Conservation (phyloP, 129 eudicot species). For the Ambrosia trifida region DNA sequence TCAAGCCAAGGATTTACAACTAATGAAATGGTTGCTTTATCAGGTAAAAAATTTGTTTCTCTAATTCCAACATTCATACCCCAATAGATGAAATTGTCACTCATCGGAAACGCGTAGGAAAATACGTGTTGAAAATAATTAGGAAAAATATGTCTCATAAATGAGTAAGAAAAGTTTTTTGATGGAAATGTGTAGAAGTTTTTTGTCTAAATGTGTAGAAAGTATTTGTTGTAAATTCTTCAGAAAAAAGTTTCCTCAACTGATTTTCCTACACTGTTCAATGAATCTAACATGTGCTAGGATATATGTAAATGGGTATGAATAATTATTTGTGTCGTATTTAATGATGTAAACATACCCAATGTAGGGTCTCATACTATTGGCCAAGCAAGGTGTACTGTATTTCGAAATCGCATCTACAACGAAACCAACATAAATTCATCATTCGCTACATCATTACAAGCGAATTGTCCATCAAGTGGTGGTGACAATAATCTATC, state of each 20-base stretch:
- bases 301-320: background rate
- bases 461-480: conserved; percentile 43
- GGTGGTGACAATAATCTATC: conserved; percentile 43
- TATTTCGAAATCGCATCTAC: conserved; percentile 38
- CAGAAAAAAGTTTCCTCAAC: too few relatives aligned
- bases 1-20: conserved; percentile 48
- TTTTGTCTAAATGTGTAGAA: too few relatives aligned
- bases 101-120: too few relatives aligned
- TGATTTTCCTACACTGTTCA: too few relatives aligned
- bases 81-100: too few relatives aligned
- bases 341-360: background rate
- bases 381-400: conserved; percentile 49
- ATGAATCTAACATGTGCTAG: background rate
- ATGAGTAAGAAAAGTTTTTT: too few relatives aligned
- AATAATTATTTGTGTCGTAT: background rate
- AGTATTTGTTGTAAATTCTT: too few relatives aligned
- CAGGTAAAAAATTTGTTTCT: conserved; percentile 32
- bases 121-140: too few relatives aligned
- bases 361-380: conserved; percentile 45
- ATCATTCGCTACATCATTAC: conserved; percentile 35
- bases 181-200: too few relatives aligned
- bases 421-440: conserved; percentile 46
- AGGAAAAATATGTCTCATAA: too few relatives aligned
- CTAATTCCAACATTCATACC: too few relatives aligned
- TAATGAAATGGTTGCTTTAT: conserved; percentile 61